Base-by-base conservation (phyloP, 192 early-diverging fungal species). In the Jimgerdemannia lactiflua region DNA sequence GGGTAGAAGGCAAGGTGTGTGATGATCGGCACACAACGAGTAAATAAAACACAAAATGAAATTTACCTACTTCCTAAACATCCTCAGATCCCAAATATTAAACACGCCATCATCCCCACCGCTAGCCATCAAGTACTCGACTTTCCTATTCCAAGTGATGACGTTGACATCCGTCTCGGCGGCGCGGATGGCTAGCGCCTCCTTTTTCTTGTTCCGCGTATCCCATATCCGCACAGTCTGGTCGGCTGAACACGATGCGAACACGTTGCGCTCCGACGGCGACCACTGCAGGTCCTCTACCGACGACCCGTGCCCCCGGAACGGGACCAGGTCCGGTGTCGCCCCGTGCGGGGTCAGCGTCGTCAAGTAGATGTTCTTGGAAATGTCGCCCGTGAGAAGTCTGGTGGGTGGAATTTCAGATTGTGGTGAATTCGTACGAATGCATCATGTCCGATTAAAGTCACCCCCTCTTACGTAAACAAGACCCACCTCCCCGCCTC, bases 251-350 rank as follows among this genome's bases (percentile, higher is more conserved):
- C 93, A 92, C 7, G 94, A 92, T 3, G 96, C 96, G 92, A 99
- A 99, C 14, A 98, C 96, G 39, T 87, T 91, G 19, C 88, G 87
- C 75, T 97, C 95, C 3, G 89, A 86, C 29, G 96, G 95, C 4
- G 96, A 96, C 97, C 97, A 99, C 88, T 99, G 98, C 68, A 99
- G 73, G 80, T 99, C 98, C 80, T 99, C 98, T 29, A 98, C 92
- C 18, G 93, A 95, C 4, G 88, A 89, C 49, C 83, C 88, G 80
- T 99, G 97, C 63, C 95, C 98, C 44, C 80, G 81, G 84, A 95
- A 98, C 6, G 95, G 85, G 14, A 83, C 83, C 64, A 86, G 78
- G 68, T 96, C 95, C 4, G 96, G 90, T 4, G 86, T 89, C 75
- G 94, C 94, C 19, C 88, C 84, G 73, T 87, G 72, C 76, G 82